Conservation (phyloP, 108 stramenopile species). For the Fistulifera solaris region DNA sequence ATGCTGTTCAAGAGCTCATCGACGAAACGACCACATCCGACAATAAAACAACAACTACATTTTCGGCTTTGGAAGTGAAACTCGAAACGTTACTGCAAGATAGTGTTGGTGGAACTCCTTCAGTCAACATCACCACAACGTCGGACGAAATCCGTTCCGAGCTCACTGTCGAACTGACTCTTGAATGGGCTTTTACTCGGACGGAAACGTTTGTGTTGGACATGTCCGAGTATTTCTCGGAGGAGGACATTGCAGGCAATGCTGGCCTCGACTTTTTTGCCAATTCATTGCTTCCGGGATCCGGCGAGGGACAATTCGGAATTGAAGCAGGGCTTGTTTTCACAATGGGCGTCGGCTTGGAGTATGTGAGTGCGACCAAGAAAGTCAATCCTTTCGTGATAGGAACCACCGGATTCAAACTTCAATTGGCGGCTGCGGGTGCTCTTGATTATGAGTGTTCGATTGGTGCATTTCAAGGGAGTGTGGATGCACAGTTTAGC, state of each 20-base stretch:
- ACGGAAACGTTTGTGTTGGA: conserved; percentile 13
- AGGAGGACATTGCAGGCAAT: conserved; percentile 14
- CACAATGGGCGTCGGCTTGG: conserved; percentile 15
- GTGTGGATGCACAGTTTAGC: conserved; percentile 9
- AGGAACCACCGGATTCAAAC: conserved; percentile 19
- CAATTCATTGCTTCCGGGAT: conserved; percentile 8
- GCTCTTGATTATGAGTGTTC: conserved; percentile 13
- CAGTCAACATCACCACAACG: conserved; percentile 3
- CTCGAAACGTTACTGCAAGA: conserved; percentile 15
- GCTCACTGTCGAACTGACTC: conserved; percentile 11
- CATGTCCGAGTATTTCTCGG: conserved; percentile 12
- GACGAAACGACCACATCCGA: conserved; percentile 5
- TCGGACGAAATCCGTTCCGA: conserved; percentile 8
- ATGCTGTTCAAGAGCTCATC: conserved; percentile 10
- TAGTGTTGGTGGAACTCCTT: conserved; percentile 17
- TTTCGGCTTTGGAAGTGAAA: conserved; percentile 14
- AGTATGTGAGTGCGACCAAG: conserved; percentile 6
- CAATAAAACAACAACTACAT: conserved; percentile 6
- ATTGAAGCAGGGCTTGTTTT: conserved; percentile 12
- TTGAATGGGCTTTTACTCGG: neutral
- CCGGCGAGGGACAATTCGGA: conserved; percentile 7
- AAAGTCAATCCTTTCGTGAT: conserved; percentile 17
- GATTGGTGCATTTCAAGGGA: conserved; percentile 15
- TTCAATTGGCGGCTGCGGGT: conserved; percentile 10
- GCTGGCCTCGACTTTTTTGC: conserved; percentile 2